phyloP scores from a whole-genome alignment of 106 monocot species.

The Triglochin maritima region DNA sequence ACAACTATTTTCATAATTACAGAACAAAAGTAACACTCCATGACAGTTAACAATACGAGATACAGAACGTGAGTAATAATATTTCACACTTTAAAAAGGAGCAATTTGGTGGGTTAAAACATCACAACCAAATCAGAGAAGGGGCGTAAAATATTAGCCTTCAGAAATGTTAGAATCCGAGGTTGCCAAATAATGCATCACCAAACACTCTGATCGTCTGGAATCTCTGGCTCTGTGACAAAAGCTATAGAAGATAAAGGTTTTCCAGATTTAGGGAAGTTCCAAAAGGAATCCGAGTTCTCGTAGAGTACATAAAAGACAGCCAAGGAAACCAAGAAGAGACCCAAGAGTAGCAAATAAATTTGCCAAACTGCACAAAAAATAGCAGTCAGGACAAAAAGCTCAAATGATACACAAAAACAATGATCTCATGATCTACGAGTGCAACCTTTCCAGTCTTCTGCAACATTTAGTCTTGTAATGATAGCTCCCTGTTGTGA shows the following conservation, averaged over 20 bases:
- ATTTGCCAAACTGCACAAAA: constrained; percentile 55
- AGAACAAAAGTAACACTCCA: too few relatives aligned
- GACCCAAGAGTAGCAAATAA: constrained; percentile 46
- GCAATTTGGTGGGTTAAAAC: too few relatives aligned
- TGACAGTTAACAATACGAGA: too few relatives aligned
- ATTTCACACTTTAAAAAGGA: too few relatives aligned
- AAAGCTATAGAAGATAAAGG: constrained; percentile 11
- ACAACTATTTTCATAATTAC: too few relatives aligned
- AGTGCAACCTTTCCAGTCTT: constrained; percentile 87
- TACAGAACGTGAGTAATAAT: too few relatives aligned
- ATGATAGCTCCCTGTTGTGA: constrained; percentile 51
- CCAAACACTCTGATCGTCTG: constrained; percentile 57
- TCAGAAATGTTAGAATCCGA: background rate
- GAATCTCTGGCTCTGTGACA: constrained; percentile 18
- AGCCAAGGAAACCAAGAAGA: constrained; percentile 43
- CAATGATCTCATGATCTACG: background rate
- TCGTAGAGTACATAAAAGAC: constrained; percentile 41
- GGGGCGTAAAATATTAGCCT: too few relatives aligned
- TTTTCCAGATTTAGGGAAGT: constrained; percentile 29
- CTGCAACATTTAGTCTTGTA: constrained; percentile 72
- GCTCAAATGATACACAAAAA: background rate
- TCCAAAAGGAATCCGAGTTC: constrained; percentile 60
- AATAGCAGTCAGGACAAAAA: background rate
- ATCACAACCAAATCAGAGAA: too few relatives aligned
- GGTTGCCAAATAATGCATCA: background rate